Conservation (phyloP, 129 eudicot species). For the Lactuca saligna region DNA sequence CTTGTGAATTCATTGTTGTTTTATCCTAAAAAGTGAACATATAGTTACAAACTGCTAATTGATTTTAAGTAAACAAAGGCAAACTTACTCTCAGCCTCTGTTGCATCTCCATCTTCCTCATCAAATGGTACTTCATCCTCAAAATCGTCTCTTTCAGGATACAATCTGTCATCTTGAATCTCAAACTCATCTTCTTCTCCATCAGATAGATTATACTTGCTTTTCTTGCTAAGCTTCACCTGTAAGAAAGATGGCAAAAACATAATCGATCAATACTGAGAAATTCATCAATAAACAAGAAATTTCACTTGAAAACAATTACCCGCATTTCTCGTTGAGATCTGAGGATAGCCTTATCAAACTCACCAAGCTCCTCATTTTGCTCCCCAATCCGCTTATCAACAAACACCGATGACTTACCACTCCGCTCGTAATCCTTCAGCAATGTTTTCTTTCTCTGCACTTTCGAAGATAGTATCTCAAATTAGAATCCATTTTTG, state of each 20-base stretch:
- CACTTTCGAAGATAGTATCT: conserved; percentile 10
- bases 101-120: conserved; percentile 52
- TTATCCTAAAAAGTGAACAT: background rate
- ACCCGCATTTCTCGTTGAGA: conserved; percentile 95
- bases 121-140: conserved; percentile 73
- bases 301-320: conserved; percentile 1
- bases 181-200: conserved; percentile 90
- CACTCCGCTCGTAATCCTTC: conserved; percentile 82
- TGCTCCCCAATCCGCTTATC: conserved; percentile 95
- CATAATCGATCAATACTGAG: background rate
- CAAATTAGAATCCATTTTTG: conserved; percentile 7
- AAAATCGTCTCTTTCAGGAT: conserved; percentile 74
- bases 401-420: conserved; percentile 75
- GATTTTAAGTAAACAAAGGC: conserved; percentile 5
- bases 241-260: conserved; percentile 17
- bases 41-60: background rate
- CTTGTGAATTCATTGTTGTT: background rate
- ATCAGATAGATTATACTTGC: conserved; percentile 83
- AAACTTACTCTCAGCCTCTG: conserved; percentile 52
- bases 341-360: conserved; percentile 83
- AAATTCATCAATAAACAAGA: background rate
- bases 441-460: conserved; percentile 90
- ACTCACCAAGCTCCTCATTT: conserved; percentile 80
- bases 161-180: conserved; percentile 37
- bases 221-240: conserved; percentile 68